These are phyloP conservation scores for Agarophyton chilense DNA, from an alignment of 23 red algal species.

Conservation along the genomic window DNA sequence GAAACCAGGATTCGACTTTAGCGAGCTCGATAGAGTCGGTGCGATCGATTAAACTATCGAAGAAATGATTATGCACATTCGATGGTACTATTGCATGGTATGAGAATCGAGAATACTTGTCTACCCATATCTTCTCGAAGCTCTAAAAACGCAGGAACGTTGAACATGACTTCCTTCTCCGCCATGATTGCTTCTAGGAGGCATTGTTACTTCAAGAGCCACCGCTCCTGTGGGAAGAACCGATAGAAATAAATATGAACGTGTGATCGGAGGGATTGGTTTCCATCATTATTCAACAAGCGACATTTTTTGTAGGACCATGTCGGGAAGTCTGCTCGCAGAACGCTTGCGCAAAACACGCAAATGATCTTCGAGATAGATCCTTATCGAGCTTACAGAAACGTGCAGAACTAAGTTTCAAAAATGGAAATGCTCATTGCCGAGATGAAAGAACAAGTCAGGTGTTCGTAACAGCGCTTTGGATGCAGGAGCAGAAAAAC, in stretches of 20 bases:
- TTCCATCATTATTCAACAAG: constrained; percentile 85
- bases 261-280: constrained; percentile 86
- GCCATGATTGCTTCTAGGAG: constrained; percentile 23
- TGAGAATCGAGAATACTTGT: constrained; percentile 2
- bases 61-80: background rate
- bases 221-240: constrained; percentile 73
- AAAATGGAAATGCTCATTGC: no score
- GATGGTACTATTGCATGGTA: background rate
- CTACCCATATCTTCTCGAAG: constrained; percentile 7
- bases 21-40: background rate
- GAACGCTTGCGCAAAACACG: background rate
- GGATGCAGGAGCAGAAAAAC: no score
- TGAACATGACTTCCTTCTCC: constrained; percentile 50
- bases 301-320: constrained; percentile 42
- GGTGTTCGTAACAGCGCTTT: no score
- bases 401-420: no score
- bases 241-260: constrained; percentile 83
- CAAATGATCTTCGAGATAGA: background rate
- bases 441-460: no score
- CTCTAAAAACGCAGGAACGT: constrained; percentile 14
- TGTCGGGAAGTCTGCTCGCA: background rate
- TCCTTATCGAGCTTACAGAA: background rate
- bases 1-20: background rate
- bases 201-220: constrained; percentile 75
- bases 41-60: background rate